Percentiles rank a stretch among this genome's conserved stretches.
Conservation (phyloP, 495 filamentous ascomycete species). For the Pseudevernia furfuracea region DNA sequence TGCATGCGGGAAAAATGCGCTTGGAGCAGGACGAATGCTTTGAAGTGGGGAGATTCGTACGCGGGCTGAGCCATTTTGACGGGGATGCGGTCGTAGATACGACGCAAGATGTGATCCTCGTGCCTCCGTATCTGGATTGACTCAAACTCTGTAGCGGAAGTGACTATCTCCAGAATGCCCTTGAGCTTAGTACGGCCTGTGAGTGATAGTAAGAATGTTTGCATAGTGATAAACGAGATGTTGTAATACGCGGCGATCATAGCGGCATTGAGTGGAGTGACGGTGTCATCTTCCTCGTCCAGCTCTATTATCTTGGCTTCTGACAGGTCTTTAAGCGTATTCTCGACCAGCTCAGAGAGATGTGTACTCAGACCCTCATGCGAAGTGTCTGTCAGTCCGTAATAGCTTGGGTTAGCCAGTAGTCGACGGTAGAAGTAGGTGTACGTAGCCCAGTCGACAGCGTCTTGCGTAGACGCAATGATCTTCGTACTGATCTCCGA, state of each 20-base stretch:
- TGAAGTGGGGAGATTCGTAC: slow-evolving; percentile 95
- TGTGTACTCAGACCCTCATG: slow-evolving; percentile 91
- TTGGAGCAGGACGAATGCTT: slow-evolving; percentile 91
- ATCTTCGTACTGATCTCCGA: slow-evolving; percentile 92
- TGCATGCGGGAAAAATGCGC: slow-evolving; percentile 98
- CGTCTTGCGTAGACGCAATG: slow-evolving; percentile 91
- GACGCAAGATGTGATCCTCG: slow-evolving; percentile 78
- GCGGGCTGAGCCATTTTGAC: slow-evolving; percentile 84
- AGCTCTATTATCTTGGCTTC: slow-evolving; percentile 95
- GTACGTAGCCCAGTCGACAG: slow-evolving; percentile 96
- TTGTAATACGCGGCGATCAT: slow-evolving; percentile 99
- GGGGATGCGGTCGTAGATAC: slow-evolving; percentile 88
- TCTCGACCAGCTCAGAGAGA: slow-evolving; percentile 91
- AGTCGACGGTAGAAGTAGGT: slow-evolving; percentile 97
- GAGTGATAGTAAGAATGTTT: slow-evolving; percentile 96
- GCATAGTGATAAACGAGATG: slow-evolving; percentile 98
- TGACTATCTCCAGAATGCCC: slow-evolving; percentile 93
- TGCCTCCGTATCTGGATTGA: slow-evolving; percentile 89
- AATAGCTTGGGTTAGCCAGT: slow-evolving; percentile 95
- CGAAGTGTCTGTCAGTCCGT: slow-evolving; percentile 79
- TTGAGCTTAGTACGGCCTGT: slow-evolving; percentile 85
- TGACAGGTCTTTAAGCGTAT: slow-evolving; percentile 79
- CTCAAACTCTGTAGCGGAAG: slow-evolving; percentile 94
- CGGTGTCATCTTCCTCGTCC: slow-evolving; percentile 90
- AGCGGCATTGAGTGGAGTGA: slow-evolving; percentile 84